Base-by-base conservation (phyloP, 805 yeast species). In the Candida gorgasii region DNA sequence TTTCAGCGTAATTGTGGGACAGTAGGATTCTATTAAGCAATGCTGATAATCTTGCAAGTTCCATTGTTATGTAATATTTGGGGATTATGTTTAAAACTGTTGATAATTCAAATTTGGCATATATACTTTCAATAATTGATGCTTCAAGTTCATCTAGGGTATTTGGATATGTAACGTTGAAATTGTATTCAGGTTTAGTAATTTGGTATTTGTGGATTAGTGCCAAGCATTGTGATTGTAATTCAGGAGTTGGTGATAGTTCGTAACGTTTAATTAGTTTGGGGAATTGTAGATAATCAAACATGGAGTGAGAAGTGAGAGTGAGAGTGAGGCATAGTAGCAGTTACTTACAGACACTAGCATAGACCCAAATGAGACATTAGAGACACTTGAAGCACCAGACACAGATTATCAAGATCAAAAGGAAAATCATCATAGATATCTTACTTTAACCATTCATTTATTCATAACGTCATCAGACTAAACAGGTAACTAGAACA, bases 401-500 rank as follows among this genome's bases (percentile, higher is more conserved):
- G n/a, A n/a, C n/a, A n/a, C n/a, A n/a, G n/a, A n/a, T n/a, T n/a
- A n/a, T n/a, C n/a, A n/a, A n/a, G n/a, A n/a, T n/a, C n/a, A n/a
- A n/a, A n/a, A n/a, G n/a, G n/a, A n/a, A n/a, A n/a, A n/a, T n/a
- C n/a, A n/a, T n/a, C n/a, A n/a, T n/a, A n/a, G n/a, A n/a, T n/a
- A n/a, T n/a, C n/a, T n/a, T n/a, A 6, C 29, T 26, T 7, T 14
- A 4, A 6, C 5, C 14, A 34, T 23, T 20, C 11, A 24, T 13
- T n/a, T 11, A 20, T 12, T 41, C 44, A 58, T 37, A 59, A 44
- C n/a, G 60, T 51, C 24, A 53, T 48, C 47, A 40, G 50, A 40
- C 58, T 76, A 46, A 80, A 72, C 44, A 86, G 79, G 58, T 85
- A 88, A 5, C 86, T 75, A 7, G 82, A 75, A 24, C 84, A 69